Evolutionary conservation across 148 eudicot species (phyloP).

Genomic region (Heliosperma pusillum): DNA sequence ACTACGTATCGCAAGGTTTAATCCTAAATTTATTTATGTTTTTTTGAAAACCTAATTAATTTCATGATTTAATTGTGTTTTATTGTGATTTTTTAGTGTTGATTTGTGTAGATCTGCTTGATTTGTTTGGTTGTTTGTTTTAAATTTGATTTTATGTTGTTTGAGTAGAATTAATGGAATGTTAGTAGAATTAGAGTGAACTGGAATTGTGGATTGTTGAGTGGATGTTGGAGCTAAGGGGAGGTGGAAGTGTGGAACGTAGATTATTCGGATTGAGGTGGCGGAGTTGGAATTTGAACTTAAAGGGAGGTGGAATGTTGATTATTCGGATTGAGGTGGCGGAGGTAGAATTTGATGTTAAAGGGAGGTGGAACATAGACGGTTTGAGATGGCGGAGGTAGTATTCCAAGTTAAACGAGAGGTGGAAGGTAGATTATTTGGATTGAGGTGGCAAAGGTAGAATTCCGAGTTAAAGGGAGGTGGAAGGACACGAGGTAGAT

Average conservation of each 20-base stretch:
- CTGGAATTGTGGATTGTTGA: neutral
- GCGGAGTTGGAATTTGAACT: neutral
- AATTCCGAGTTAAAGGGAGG: neutral
- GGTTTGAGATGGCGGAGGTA: no score
- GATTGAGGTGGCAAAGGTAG: no score
- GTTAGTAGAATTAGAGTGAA: neutral
- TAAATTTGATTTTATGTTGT: neutral
- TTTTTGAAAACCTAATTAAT: neutral
- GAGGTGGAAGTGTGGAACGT: neutral
- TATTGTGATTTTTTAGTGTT: neutral
- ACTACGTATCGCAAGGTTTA: slow-evolving; percentile 64
- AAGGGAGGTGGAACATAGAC: neutral
- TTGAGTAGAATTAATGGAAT: no score
- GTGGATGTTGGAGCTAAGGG: neutral
- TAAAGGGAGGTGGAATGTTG: neutral
- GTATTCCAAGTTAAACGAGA: no score
- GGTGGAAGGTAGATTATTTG: no score
- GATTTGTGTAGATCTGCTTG: neutral
- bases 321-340: neutral
- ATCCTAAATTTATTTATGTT: no score
- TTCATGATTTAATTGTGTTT: neutral
- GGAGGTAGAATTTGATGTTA: neutral
- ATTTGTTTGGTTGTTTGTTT: no score
- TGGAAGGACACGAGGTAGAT: no score
- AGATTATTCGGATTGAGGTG: neutral